Percentiles rank a stretch among this genome's conserved stretches.
Conservation (phyloP, 441 rosid genomes). For the Gossypium trilobum region DNA sequence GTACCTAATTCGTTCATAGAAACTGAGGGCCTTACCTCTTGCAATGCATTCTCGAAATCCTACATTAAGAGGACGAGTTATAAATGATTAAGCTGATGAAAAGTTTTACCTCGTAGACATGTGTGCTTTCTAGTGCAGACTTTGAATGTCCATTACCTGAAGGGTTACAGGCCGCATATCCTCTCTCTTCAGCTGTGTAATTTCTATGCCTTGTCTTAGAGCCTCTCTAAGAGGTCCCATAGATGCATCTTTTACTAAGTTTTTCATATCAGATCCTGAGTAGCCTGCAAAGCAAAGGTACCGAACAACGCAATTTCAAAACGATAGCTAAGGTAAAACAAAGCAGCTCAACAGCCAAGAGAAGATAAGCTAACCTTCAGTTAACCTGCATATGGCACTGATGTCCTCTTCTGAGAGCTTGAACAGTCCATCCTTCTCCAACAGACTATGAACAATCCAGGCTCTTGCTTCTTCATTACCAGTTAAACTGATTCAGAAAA, state of each 20-base stretch:
- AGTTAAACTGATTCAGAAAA: conserved; percentile 16
- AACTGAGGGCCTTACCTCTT: conserved; percentile 89
- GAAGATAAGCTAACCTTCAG: conserved; percentile 37
- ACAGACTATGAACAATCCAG: conserved; percentile 69
- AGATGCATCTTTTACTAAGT: conserved; percentile 87
- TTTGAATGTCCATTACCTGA: conserved; percentile 37
- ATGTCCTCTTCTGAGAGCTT: conserved; percentile 62
- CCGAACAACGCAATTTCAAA: not conserved
- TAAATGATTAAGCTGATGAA: not conserved
- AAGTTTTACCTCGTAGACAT: not conserved
- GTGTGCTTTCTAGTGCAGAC: not conserved
- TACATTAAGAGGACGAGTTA: conserved; percentile 15
- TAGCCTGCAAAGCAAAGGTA: conserved; percentile 40
- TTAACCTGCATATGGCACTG: conserved; percentile 58
- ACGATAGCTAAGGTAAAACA: not conserved
- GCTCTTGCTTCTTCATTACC: conserved; percentile 80
- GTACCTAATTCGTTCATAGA: conserved; percentile 62
- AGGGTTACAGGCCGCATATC: conserved; percentile 73
- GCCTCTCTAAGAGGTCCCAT: conserved; percentile 98
- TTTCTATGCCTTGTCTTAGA: conserved; percentile 70
- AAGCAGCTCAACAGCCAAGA: not conserved
- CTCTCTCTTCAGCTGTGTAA: conserved; percentile 65
- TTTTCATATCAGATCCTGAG: conserved; percentile 97
- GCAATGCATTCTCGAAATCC: conserved; percentile 73
- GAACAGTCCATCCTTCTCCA: conserved; percentile 79